Conservation (phyloP, 106 monocot genomes). For the Platanthera zijinensis region DNA sequence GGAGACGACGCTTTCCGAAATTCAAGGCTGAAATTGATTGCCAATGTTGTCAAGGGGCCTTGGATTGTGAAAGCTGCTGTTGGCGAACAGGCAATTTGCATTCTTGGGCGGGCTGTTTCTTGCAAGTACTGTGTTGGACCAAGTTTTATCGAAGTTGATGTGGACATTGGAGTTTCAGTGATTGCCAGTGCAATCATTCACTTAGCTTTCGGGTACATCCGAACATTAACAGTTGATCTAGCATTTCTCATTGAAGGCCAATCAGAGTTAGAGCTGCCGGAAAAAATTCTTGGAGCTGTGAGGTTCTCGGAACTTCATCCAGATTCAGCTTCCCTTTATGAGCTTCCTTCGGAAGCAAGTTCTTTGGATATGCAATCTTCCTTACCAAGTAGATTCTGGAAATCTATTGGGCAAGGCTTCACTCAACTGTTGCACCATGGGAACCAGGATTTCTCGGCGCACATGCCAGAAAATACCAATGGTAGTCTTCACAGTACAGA, state of each 20-base stretch:
- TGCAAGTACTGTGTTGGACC: slow-evolving; percentile 65
- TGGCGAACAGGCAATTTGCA: slow-evolving; percentile 91
- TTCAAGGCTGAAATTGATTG: slow-evolving; percentile 91
- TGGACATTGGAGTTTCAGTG: slow-evolving; percentile 83
- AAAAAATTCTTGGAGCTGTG: slow-evolving; percentile 77
- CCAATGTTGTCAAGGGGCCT: slow-evolving; percentile 84
- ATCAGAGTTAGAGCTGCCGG: slow-evolving; percentile 73
- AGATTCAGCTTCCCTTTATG: slow-evolving; percentile 56
- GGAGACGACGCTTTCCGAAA: slow-evolving; percentile 80
- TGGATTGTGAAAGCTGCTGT: slow-evolving; percentile 95
- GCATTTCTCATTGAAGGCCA: slow-evolving; percentile 93
- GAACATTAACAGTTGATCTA: slow-evolving; percentile 78
- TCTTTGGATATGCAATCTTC: slow-evolving; percentile 31
- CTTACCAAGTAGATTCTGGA: slow-evolving; percentile 53
- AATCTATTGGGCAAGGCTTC: slow-evolving; percentile 54
- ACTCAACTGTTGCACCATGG: slow-evolving; percentile 42
- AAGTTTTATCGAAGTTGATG: slow-evolving; percentile 76
- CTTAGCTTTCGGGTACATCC: slow-evolving; percentile 82
- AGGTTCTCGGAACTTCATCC: slow-evolving; percentile 74
- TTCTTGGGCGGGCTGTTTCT: slow-evolving; percentile 71
- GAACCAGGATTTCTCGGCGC: slow-evolving; percentile 24
- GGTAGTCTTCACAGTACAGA: slow-evolving; percentile 20
- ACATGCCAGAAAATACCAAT: slow-evolving; percentile 22
- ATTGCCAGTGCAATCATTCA: slow-evolving; percentile 95
- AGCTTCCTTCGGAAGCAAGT: slow-evolving; percentile 38